phyloP scores from a whole-genome alignment of 495 filamentous ascomycete species.

The Podospora didyma region DNA sequence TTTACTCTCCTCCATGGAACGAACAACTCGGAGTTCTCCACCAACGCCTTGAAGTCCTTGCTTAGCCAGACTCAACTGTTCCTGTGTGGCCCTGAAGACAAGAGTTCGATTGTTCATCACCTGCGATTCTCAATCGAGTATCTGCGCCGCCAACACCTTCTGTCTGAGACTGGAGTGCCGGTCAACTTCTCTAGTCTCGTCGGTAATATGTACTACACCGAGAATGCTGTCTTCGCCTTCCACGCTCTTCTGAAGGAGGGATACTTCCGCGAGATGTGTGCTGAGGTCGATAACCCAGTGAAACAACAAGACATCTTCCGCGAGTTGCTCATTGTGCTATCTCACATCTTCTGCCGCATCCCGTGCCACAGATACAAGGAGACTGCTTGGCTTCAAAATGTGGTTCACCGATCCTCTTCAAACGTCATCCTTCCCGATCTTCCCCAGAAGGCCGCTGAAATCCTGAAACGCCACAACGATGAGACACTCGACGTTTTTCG shows the following conservation, averaged over 20 bases:
- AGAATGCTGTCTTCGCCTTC: conserved; percentile 67
- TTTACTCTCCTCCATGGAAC: conserved; percentile 64
- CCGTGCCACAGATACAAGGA: conserved; percentile 10
- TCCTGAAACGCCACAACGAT: conserved; percentile 58
- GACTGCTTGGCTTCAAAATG: conserved; percentile 27
- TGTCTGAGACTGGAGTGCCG: conserved; percentile 55
- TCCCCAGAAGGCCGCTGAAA: conserved; percentile 49
- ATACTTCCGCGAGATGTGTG: conserved; percentile 62
- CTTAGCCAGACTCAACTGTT: conserved; percentile 66
- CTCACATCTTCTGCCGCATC: conserved; percentile 56
- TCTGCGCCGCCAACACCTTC: conserved; percentile 61
- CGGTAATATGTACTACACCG: conserved; percentile 68
- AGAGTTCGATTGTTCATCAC: conserved; percentile 67
- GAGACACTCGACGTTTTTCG: conserved; percentile 59
- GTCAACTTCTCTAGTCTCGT: conserved; percentile 66
- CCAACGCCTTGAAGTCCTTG: conserved; percentile 58
- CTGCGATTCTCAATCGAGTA: conserved; percentile 79
- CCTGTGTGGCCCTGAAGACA: conserved; percentile 56
- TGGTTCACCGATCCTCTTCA: conserved; percentile 49
- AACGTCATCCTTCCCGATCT: conserved; percentile 59
- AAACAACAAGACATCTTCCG: conserved; percentile 19
- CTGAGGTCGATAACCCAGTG: conserved; percentile 39
- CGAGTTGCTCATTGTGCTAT: conserved; percentile 61
- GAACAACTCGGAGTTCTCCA: conserved; percentile 54
- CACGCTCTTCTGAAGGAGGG: conserved; percentile 65